phyloP scores from a whole-genome alignment of 148 eudicot species.

The Dianthus caryophyllus region DNA sequence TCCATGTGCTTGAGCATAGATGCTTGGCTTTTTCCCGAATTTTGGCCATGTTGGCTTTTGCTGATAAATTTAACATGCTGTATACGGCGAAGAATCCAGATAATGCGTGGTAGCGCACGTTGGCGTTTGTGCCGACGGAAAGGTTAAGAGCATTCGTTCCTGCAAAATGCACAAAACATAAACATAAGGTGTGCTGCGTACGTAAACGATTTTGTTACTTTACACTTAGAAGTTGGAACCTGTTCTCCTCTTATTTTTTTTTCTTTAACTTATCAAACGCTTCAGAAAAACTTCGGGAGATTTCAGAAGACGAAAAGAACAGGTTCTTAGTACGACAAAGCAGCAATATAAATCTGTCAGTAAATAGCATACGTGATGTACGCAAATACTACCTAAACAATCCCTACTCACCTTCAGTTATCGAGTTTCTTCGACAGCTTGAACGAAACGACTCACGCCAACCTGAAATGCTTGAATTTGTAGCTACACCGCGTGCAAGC shows the following conservation, averaged over 20 bases:
- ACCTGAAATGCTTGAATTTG: slow-evolving; percentile 44
- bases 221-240: too few species aligned
- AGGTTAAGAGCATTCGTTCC: slow-evolving; percentile 26
- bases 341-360: not conserved
- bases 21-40: slow-evolving; percentile 53
- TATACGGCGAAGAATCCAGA: slow-evolving; percentile 81
- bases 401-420: slow-evolving; percentile 38
- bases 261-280: too few species aligned
- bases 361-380: not conserved
- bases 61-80: slow-evolving; percentile 44
- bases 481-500: slow-evolving; percentile 58
- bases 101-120: slow-evolving; percentile 60
- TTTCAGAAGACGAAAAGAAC: too few species aligned
- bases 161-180: slow-evolving; percentile 18
- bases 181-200: too few species aligned
- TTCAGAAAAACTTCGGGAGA: too few species aligned
- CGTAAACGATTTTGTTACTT: too few species aligned
- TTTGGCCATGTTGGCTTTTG: slow-evolving; percentile 47
- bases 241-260: too few species aligned
- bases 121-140: slow-evolving; percentile 19
- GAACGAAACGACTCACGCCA: slow-evolving; percentile 41
- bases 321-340: too few species aligned
- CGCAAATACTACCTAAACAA: not conserved
- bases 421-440: slow-evolving; percentile 35
- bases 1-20: slow-evolving; percentile 51